phyloP scores from a whole-genome alignment of 257 asterid species.

The Nyctanthes arbortristis region DNA sequence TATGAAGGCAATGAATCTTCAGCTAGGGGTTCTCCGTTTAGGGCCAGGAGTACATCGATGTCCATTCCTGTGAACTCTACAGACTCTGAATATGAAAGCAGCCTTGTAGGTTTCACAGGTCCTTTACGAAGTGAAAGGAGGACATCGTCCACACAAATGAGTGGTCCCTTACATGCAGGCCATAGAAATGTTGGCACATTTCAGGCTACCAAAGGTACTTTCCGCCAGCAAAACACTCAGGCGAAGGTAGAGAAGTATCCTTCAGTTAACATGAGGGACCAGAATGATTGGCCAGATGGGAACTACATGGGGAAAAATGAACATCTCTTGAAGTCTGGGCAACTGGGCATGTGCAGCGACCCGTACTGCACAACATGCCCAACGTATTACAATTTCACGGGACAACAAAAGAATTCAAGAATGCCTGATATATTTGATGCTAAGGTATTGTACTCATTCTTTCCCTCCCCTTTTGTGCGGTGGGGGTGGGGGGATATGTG shows the following conservation, averaged over 20 bases:
- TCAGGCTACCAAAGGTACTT: conserved; percentile 37
- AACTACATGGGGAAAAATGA: conserved; percentile 52
- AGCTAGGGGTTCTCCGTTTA: conserved; percentile 34
- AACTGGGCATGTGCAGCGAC: conserved; percentile 85
- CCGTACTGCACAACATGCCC: conserved; percentile 97
- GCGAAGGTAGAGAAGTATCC: conserved; percentile 49
- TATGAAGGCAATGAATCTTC: conserved; percentile 38
- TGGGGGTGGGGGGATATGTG: too few relatives aligned
- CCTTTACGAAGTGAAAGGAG: conserved; percentile 57
- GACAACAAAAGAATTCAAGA: conserved; percentile 42
- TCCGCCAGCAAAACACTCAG: conserved; percentile 34
- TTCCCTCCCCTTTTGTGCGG: conserved; percentile 2
- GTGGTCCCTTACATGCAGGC: conserved; percentile 51
- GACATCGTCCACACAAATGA: conserved; percentile 51
- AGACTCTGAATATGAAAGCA: conserved; percentile 45
- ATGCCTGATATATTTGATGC: conserved; percentile 58
- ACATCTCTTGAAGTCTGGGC: conserved; percentile 83
- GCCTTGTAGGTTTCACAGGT: conserved; percentile 64
- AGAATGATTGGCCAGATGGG: conserved; percentile 44
- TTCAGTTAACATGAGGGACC: conserved; percentile 32
- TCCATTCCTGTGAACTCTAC: conserved; percentile 49
- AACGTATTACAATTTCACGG: conserved; percentile 51
- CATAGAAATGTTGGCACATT: conserved; percentile 45
- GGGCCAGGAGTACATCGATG: conserved; percentile 77
- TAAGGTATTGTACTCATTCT: conserved; percentile 45